Conservation (phyloP, 73 alveolate species). For the Tetrahymena borealis region DNA sequence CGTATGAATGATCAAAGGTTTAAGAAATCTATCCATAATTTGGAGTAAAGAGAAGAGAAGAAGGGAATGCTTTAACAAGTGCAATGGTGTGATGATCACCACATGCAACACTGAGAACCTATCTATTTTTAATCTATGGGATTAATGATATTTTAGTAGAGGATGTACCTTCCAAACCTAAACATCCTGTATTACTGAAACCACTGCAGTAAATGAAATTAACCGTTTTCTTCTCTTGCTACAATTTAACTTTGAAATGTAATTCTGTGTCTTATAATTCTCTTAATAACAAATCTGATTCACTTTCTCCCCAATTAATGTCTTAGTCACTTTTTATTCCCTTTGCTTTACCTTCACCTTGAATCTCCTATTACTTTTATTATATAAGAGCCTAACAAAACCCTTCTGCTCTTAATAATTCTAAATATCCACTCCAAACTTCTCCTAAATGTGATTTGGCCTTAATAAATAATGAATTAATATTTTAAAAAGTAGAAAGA, state of each 20-base stretch:
- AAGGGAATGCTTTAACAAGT: not conserved
- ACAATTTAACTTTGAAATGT: not conserved
- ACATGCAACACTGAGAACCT: not conserved
- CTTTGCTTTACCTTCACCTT: not conserved
- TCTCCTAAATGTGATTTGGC: not conserved
- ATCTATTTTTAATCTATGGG: not conserved
- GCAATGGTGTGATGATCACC: not conserved
- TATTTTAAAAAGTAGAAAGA: not conserved
- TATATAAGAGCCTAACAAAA: not conserved
- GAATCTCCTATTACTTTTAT: not conserved
- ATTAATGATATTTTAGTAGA: not conserved
- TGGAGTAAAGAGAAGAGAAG: not conserved
- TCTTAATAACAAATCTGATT: not conserved
- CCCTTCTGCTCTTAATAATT: not conserved
- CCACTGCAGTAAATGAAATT: not conserved
- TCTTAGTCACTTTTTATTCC: not conserved
- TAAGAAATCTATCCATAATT: not conserved
- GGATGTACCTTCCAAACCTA: not conserved
- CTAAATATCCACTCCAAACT: not conserved
- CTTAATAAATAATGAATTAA: not conserved
- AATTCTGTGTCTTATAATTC: not conserved
- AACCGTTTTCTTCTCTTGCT: not conserved
- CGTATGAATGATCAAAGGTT: not conserved
- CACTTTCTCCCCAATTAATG: not conserved
- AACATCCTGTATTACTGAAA: not conserved